Conservation (phyloP, 306 rosid species). For the Boehmeria nivea region DNA sequence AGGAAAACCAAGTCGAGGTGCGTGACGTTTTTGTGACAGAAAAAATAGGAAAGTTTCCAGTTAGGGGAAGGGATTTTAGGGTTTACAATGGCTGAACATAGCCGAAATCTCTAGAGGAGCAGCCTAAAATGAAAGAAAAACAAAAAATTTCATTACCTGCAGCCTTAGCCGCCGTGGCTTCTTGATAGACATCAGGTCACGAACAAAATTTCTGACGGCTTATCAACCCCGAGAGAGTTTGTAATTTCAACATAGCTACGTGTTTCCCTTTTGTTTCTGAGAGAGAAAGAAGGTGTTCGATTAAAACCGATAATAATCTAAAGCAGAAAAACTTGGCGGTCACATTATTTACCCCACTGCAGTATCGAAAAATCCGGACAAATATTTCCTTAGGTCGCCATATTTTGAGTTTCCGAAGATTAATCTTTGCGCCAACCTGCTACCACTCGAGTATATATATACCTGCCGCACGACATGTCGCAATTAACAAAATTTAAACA, state of each 20-base stretch:
- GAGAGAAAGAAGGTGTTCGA: constrained; percentile 1
- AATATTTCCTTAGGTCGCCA: constrained; percentile 79
- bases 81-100: too few relatives aligned
- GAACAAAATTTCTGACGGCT: constrained; percentile 71
- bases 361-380: constrained; percentile 90
- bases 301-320: neutral
- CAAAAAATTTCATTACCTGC: constrained; percentile 62
- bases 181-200: constrained; percentile 83
- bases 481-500: too few relatives aligned
- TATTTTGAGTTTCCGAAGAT: constrained; percentile 74
- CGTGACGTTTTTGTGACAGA: too few relatives aligned
- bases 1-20: too few relatives aligned
- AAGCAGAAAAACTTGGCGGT: neutral
- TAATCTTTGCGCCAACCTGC: constrained; percentile 94
- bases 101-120: too few relatives aligned
- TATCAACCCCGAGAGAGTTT: constrained; percentile 76
- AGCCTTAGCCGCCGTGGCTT: constrained; percentile 86
- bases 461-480: constrained; percentile 52
- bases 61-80: too few relatives aligned
- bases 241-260: constrained; percentile 68
- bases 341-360: constrained; percentile 62
- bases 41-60: too few relatives aligned
- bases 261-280: constrained; percentile 80
- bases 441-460: constrained; percentile 95
- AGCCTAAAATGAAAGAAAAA: neutral